Percentiles rank a stretch among this genome's conserved stretches.
These are phyloP conservation scores for Candida nitratophila DNA, from an alignment of 805 yeast genomes.

Conservation along the genomic window DNA sequence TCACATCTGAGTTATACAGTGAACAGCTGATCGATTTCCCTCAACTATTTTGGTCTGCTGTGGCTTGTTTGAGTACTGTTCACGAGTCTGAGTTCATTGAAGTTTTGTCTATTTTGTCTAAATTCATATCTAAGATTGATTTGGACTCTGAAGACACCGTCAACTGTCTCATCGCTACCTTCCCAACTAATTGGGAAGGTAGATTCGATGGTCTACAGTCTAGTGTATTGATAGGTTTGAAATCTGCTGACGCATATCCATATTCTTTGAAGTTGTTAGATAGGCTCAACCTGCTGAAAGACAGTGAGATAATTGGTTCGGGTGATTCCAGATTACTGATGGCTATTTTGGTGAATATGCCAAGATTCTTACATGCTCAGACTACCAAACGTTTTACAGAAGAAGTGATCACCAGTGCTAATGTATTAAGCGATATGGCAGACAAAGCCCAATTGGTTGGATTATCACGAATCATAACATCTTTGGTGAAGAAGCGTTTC, in stretches of 20 bases:
- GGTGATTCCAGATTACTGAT: slow-evolving; percentile 62
- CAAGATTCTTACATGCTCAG: slow-evolving; percentile 78
- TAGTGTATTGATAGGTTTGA: slow-evolving; percentile 70
- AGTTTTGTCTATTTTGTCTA: slow-evolving; percentile 71
- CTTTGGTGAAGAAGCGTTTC: slow-evolving; percentile 72
- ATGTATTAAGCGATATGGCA: slow-evolving; percentile 55
- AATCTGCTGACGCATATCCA: slow-evolving; percentile 77
- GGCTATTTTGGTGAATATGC: slow-evolving; percentile 72
- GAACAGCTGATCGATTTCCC: slow-evolving; percentile 81
- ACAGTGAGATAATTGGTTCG: slow-evolving; percentile 71
- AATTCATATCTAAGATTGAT: slow-evolving; percentile 81
- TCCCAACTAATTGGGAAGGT: slow-evolving; percentile 96
- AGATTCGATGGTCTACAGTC: slow-evolving; percentile 83
- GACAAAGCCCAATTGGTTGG: slow-evolving; percentile 42
- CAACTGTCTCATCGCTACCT: slow-evolving; percentile 71
- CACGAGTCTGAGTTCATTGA: slow-evolving; percentile 94
- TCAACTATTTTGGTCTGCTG: slow-evolving; percentile 91
- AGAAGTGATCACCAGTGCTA: slow-evolving; percentile 48
- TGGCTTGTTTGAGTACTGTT: slow-evolving; percentile 82
- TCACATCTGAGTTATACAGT: slow-evolving; percentile 77
- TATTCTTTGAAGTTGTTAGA: slow-evolving; percentile 69
- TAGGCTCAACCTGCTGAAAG: slow-evolving; percentile 55
- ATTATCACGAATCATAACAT: slow-evolving; percentile 64
- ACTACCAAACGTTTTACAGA: slow-evolving; percentile 44
- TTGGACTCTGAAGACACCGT: slow-evolving; percentile 81